Conservation (phyloP, 176 grass and related monocot species). For the Rhynchospora breviuscula region DNA sequence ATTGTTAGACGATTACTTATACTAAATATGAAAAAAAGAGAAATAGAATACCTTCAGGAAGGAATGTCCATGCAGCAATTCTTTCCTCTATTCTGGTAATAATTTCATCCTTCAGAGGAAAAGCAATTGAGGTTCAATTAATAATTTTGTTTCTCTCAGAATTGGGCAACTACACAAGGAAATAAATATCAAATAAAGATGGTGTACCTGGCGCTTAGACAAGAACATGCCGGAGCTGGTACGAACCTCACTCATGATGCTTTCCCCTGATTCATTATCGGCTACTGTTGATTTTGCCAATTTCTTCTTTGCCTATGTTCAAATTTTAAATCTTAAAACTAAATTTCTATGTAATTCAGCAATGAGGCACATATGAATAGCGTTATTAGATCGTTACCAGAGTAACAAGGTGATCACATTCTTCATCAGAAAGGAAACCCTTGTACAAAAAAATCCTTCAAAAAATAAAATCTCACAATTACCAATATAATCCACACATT, state of each 20-base stretch:
- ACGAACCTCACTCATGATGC: constrained; percentile 27
- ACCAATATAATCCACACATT: background rate
- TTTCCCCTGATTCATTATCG: constrained; percentile 32
- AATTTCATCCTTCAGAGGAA: constrained; percentile 34
- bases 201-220: constrained; percentile 25
- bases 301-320: constrained; percentile 26
- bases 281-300: constrained; percentile 31
- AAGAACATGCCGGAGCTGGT: constrained; percentile 40
- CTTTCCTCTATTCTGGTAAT: constrained; percentile 41
- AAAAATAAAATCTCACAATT: background rate
- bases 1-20: background rate
- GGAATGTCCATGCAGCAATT: constrained; percentile 56
- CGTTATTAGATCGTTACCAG: constrained; percentile 11
- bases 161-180: background rate
- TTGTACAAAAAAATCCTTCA: constrained; percentile 31
- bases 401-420: constrained; percentile 18
- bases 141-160: background rate
- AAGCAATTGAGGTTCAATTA: background rate
- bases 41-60: constrained; percentile 40
- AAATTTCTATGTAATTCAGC: background rate
- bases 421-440: constrained; percentile 25
- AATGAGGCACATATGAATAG: background rate
- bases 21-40: background rate
- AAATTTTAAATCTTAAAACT: background rate
- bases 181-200: constrained; percentile 3